Evolutionary conservation across 495 filamentous ascomycete species (phyloP).

Genomic region (Aspergillus campestris): DNA sequence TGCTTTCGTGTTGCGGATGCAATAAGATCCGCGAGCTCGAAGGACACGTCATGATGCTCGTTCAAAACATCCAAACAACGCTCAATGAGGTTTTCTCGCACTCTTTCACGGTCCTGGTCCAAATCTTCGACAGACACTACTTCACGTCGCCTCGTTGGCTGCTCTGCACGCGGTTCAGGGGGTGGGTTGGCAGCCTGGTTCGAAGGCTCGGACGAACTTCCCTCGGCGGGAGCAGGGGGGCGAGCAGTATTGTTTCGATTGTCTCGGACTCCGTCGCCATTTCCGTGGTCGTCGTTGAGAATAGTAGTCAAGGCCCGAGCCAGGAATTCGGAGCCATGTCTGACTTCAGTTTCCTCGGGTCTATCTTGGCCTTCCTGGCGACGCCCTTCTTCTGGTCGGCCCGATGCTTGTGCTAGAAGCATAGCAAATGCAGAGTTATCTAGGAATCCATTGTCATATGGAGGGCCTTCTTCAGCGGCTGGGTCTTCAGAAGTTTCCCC

Average conservation of each 20-base stretch:
- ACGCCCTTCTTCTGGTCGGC: slow-evolving; percentile 17
- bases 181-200: slow-evolving; percentile 1
- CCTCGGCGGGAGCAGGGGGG: slow-evolving; percentile 5
- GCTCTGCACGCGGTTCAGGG: slow-evolving; percentile 6
- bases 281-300: slow-evolving; percentile 23
- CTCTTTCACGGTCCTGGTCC: slow-evolving; percentile 61
- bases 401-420: slow-evolving; percentile 28
- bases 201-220: slow-evolving; percentile 15
- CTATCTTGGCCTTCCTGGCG: slow-evolving; percentile 13
- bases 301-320: slow-evolving; percentile 30
- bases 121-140: slow-evolving; percentile 70
- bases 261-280: slow-evolving; percentile 18
- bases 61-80: slow-evolving; percentile 84
- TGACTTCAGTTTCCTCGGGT: slow-evolving; percentile 21
- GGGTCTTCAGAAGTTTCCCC: slow-evolving; percentile 25
- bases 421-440: slow-evolving; percentile 31
- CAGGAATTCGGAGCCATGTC: slow-evolving; percentile 23
- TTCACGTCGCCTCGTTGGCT: slow-evolving; percentile 23
- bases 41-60: slow-evolving; percentile 79
- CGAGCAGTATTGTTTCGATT: slow-evolving; percentile 13
- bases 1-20: slow-evolving; percentile 64
- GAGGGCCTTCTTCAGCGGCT: slow-evolving; percentile 21
- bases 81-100: slow-evolving; percentile 75
- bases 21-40: slow-evolving; percentile 85
- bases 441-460: slow-evolving; percentile 20